Conservation (phyloP, 805 yeast species). For the Lachancea cidri region DNA sequence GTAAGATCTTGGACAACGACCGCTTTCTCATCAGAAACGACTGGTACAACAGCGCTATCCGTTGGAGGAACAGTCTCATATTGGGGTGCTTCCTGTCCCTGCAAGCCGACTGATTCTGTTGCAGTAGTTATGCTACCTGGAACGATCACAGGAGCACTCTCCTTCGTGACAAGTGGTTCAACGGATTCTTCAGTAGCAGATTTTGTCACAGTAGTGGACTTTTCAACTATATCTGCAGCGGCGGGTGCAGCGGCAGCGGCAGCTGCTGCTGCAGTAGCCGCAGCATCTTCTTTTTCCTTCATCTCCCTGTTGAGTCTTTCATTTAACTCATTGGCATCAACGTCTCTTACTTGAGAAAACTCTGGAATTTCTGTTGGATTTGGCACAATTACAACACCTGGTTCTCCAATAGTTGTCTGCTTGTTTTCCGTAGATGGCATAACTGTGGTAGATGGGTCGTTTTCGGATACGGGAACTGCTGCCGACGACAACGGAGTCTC, state of each 20-base stretch:
- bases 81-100: background rate
- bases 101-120: background rate
- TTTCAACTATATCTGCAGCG: slow-evolving; percentile 4
- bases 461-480: slow-evolving; percentile 14
- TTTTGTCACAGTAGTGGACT: background rate
- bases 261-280: slow-evolving; percentile 1
- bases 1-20: slow-evolving; percentile 1
- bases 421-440: slow-evolving; percentile 39
- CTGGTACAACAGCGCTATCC: background rate
- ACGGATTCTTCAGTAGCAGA: background rate
- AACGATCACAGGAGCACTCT: background rate
- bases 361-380: slow-evolving; percentile 63
- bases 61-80: background rate
- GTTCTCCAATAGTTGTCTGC: slow-evolving; percentile 51
- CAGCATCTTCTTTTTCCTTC: slow-evolving; percentile 11
- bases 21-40: background rate
- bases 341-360: slow-evolving; percentile 51
- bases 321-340: slow-evolving; percentile 56
- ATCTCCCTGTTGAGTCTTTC: slow-evolving; percentile 31
- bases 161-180: background rate
- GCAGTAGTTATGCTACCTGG: background rate
- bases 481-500: slow-evolving; percentile 18
- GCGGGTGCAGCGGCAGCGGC: slow-evolving; percentile 5
- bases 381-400: slow-evolving; percentile 54
- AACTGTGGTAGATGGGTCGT: slow-evolving; percentile 32